Conservation (phyloP, 1,284 basidiomycete species). For the Laetiporus sulphureus region DNA sequence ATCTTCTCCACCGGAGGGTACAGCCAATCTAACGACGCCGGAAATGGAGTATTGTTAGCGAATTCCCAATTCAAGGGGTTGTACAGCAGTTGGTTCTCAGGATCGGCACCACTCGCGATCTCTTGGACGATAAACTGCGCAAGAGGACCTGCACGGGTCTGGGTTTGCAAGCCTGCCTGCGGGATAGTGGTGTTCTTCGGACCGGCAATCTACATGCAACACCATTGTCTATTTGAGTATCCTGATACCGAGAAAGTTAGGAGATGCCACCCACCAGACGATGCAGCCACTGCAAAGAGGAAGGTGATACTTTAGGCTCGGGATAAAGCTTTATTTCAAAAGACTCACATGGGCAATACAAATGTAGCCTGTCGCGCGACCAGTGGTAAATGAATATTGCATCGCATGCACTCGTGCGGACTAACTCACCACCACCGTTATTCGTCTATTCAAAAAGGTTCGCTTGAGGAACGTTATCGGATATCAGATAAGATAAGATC, state of each 20-base stretch:
- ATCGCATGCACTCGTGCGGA: not conserved
- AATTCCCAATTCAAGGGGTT: slow-evolving; percentile 47
- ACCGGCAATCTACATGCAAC: slow-evolving; percentile 39
- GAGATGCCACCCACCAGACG: slow-evolving; percentile 39
- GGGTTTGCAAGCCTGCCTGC: slow-evolving; percentile 51
- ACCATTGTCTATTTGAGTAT: not conserved
- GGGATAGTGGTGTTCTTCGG: slow-evolving; percentile 45
- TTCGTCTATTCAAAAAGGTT: slow-evolving; percentile 34
- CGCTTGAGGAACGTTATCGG: not conserved
- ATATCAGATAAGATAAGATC: not conserved
- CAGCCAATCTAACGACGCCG: slow-evolving; percentile 40
- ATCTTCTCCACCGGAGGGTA: slow-evolving; percentile 30
- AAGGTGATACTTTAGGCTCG: not conserved
- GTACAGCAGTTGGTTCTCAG: slow-evolving; percentile 38
- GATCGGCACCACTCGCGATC: slow-evolving; percentile 40
- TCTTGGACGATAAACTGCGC: slow-evolving; percentile 42
- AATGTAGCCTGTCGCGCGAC: slow-evolving; percentile 42
- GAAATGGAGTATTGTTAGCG: slow-evolving; percentile 40
- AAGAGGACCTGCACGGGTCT: slow-evolving; percentile 41
- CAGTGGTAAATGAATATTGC: not conserved
- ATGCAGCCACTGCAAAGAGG: slow-evolving; percentile 56
- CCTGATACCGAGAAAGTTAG: not conserved
- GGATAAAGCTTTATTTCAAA: not conserved
- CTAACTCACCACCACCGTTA: slow-evolving; percentile 46
- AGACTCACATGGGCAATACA: slow-evolving; percentile 49